Evolutionary conservation across 108 stramenopile species (phyloP), one percentile per base, ranked within the genome.

Genomic region (Mayamaea pseudoterrestris): DNA sequence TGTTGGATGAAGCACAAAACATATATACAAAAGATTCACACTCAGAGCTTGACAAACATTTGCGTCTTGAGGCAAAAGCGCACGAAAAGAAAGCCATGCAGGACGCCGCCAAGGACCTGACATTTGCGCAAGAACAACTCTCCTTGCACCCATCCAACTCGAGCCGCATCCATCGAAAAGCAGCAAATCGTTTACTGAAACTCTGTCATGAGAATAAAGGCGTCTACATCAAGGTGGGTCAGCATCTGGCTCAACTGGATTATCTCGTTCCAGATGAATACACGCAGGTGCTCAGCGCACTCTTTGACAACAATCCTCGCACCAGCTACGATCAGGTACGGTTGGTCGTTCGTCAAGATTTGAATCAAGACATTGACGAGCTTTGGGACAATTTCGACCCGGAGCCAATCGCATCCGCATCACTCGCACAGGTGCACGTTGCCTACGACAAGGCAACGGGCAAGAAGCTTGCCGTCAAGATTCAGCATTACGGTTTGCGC

Each of bases 221-320:
- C 17, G 83, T 85, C 0, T 78, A 78, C 64, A 78, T 83, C 48
- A 85, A 91, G 69, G 78, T 93, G 5, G 93, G 93, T 30, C 94
- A 93, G 57, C 90, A 93, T 51, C 52, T 95, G 7, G 83, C 91
- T 9, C 90, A 94, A 63, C 58, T 96, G 22, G 95, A 96, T 51
- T 75, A 93, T 53, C 61, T 96, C 9, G 54, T 96, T 1, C 95
- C 95, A 7, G 58, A 47, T 5, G 91, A 93, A 54, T 93, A 86
- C 63, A 84, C 87, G 23, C 56, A 69, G 5, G 61, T 66, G 9
- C 53, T 96, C 6, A 74, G 74, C 5, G 71, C 71, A 5, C 47
- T 93, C 47, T 90, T 93, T 43, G 79, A 88, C 41, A 76, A 85
- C 48, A 78, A 82, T 9, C 86, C 90, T 0, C 53, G 39, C 34